Evolutionary conservation across 1,284 basidiomycete genomes (phyloP), one percentile per base, ranked within the genome.

Genomic region (Phylloporus sp.): DNA sequence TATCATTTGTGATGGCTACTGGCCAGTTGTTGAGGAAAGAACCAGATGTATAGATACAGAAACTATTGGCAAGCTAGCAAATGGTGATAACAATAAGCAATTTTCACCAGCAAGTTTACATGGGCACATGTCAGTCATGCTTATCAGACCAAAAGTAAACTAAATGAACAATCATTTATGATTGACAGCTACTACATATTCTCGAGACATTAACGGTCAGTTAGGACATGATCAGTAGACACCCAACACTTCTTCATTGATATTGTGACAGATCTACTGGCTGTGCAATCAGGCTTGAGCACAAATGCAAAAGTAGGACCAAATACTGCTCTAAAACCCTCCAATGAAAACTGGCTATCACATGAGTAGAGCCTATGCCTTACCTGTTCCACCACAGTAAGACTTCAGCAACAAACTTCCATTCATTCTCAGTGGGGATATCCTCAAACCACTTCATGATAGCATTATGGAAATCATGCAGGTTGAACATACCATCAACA

Each of bases 301-400:
- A 28, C 46, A 26, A 47, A 47, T 4, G 46, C 26, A 17, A 47
- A 47, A 3, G 13, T 47, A 26, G 46, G 46, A 6, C 46, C 46
- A 28, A 47, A 47, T 7, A 47, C 26, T 15, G 4, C 6, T 28
- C 46, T 47, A 13, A 26, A 47, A 10, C 22, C n/a, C 24, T 24
- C 11, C 22, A 37, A 47, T 47, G 10, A 47, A 11, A 15, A 28
- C 3, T 15, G 13, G 13, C 13, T 26, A 28, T 47, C 26, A 8
- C 8, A 28, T 26, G 28, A 42, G 20, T 20, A 11, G 11, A 22
- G 12, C 20, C 22, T 26, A 28, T 15, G 26, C 11, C n/a, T 47
- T 47, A 47, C 46, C 46, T 47, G 26, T 47, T 47, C 46, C 46
- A 47, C 57, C 57, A 63, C 10, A 59, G 31, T 46, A 63, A 51